These are phyloP conservation scores for Rosa multiflora DNA, from an alignment of 306 rosid genomes.

Conservation along the genomic window DNA sequence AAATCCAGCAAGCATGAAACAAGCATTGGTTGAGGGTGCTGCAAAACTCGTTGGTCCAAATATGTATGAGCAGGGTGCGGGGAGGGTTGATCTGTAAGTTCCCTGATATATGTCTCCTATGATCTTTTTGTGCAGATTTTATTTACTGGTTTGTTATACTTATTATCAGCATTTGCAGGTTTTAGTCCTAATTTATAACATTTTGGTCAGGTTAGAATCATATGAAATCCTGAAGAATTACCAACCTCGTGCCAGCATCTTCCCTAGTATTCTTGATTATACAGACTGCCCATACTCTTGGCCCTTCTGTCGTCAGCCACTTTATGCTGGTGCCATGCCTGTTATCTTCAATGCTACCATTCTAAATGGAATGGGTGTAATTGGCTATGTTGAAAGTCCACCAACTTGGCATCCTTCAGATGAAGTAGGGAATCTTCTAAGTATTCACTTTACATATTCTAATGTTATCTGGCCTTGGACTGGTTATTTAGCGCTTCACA, in stretches of 20 bases:
- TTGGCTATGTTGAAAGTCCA: constrained; percentile 76
- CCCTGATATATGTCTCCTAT: constrained; percentile 17
- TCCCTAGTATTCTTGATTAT: constrained; percentile 84
- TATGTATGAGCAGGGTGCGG: constrained; percentile 98
- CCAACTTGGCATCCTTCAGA: constrained; percentile 91
- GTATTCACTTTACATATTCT: constrained; percentile 88
- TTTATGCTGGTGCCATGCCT: constrained; percentile 97
- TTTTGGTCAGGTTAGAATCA: constrained; percentile 80
- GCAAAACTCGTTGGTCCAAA: constrained; percentile 84
- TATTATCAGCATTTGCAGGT: background rate
- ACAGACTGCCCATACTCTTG: constrained; percentile 91
- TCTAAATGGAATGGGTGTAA: constrained; percentile 96
- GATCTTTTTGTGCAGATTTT: background rate
- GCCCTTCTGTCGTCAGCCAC: constrained; percentile 99
- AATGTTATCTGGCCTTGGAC: constrained; percentile 98
- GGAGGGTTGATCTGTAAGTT: constrained; percentile 94
- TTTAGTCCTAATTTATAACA: constrained; percentile 22
- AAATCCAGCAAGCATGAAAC: constrained; percentile 99
- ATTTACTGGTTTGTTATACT: background rate
- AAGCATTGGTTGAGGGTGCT: constrained; percentile 98
- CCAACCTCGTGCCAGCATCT: constrained; percentile 88
- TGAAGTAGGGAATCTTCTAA: constrained; percentile 89
- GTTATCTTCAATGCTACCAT: constrained; percentile 92
- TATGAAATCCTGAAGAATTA: constrained; percentile 86
- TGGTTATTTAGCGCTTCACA: constrained; percentile 88